Conservation (phyloP, 305 asterid species). For the Solanum hybrid region DNA sequence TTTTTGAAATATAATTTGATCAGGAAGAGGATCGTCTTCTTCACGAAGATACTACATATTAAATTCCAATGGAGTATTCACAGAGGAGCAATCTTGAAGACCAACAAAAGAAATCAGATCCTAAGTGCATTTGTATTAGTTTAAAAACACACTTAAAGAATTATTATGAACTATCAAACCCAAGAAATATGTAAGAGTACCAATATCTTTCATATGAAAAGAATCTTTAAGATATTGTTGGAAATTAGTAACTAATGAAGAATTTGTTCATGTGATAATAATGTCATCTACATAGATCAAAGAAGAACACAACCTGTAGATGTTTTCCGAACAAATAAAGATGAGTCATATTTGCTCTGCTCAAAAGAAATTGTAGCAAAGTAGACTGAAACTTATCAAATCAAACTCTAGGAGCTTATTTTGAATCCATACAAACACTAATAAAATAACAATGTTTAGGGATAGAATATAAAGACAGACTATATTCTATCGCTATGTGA, state of each 20-base stretch:
- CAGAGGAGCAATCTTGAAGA: not conserved
- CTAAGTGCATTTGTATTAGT: not conserved
- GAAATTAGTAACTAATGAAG: not conserved
- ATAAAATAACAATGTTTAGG: not conserved
- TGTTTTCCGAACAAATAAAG: not conserved
- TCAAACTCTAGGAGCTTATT: not conserved
- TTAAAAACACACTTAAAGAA: not conserved
- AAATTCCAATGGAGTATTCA: not conserved
- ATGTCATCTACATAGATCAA: not conserved
- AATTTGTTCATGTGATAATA: not conserved
- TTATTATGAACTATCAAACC: not conserved
- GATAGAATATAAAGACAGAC: not conserved
- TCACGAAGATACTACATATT: not conserved
- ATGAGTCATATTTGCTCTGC: not conserved
- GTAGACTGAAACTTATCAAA: not conserved
- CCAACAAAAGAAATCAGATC: not conserved
- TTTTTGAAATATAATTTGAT: not conserved
- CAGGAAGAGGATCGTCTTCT: not conserved
- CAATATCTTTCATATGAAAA: not conserved
- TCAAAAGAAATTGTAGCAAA: not conserved
- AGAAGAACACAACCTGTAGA: not conserved
- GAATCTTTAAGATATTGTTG: not conserved
- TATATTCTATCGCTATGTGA: not conserved
- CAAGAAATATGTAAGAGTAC: not conserved
- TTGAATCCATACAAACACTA: not conserved